A percentile compares a stretch with the other conserved stretches of the same genome.
Conservation (phyloP, 2,329 filamentous ascomycete species). For the Beauveria brongniartii region DNA sequence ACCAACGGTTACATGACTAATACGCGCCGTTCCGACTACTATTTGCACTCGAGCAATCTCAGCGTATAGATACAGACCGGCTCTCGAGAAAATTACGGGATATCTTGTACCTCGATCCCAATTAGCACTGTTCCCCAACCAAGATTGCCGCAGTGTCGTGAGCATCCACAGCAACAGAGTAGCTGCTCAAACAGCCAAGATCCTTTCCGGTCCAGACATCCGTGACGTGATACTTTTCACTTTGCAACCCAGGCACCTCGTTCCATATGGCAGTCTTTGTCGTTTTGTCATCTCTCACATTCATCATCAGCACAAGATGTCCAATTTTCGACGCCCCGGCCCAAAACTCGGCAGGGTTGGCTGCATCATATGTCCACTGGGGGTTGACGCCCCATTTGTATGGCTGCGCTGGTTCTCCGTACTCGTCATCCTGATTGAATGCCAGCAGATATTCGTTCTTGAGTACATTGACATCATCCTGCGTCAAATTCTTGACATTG, state of each 20-base stretch:
- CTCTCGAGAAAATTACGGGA: no score
- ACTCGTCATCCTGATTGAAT: conserved; percentile 38
- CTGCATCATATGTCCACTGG: conserved; percentile 40
- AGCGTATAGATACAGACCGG: not conserved
- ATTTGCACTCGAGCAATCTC: not conserved
- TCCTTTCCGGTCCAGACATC: conserved; percentile 39
- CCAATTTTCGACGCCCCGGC: conserved; percentile 33
- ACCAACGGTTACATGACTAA: not conserved
- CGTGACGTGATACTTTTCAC: conserved; percentile 28
- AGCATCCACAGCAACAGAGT: conserved; percentile 21
- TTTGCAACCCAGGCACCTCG: conserved; percentile 34
- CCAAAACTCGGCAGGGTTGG: conserved; percentile 42
- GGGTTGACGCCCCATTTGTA: conserved; percentile 41
- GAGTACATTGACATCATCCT: conserved; percentile 31
- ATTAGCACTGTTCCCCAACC: conserved; percentile 2
- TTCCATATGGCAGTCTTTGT: conserved; percentile 30
- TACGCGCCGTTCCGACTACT: not conserved
- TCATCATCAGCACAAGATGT: conserved; percentile 40
- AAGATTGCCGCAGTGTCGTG: conserved; percentile 28
- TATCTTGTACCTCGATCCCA: no score
- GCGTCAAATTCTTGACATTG: conserved; percentile 27
- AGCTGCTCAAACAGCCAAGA: conserved; percentile 26
- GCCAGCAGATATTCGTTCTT: conserved; percentile 31
- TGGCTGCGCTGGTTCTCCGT: conserved; percentile 34
- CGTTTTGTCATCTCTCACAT: conserved; percentile 26